Base-by-base conservation (phyloP, 768 basidiomycete species). In the Tephrocybe sp. region DNA sequence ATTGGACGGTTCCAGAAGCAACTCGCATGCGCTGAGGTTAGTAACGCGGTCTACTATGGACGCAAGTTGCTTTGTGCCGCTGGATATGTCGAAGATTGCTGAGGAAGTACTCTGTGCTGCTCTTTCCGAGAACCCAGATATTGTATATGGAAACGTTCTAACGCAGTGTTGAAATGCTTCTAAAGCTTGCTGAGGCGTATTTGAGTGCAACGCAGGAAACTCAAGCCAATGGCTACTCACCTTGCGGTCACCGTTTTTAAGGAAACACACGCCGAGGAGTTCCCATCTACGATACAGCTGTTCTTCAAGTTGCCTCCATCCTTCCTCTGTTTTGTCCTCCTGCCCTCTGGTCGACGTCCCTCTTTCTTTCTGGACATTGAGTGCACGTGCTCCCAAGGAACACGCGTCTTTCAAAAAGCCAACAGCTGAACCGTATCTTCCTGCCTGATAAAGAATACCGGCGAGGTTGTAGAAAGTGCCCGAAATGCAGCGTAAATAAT, bases 231-330 rank as follows among this genome's bases (percentile, higher is more conserved):
- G 45, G 45, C 35, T 13, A 64, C 74, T 26, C 39, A 90, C 93
- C 77, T 79, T 80, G 17, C 86, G 76, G 57, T 96, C 87, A 0
- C 85, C 87, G 22, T 83, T 83, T 65, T 89, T 93, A 23, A 79
- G 76, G 60, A 82, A 84, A 63, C 90, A 92, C 4, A 87, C 81
- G 0, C 80, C 92, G 20, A 95, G 70, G 26, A 96, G 65, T 68
- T 97, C 92, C 79, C 85, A 95, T 40, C 92, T 71, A 17, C 84
- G 75, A 55, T 77, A 79, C 22, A 93, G 58, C 53, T 87, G 83
- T 30, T 84, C 82, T 51, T 81, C 77, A 1, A 90, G 70, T 55
- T 80, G 77, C 39, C 49, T 69, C 84, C 85, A 88, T 72, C 80
- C 54, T 54, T 74, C 62, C 26, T 48, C 61, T 10, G 61, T 64